Conservation (phyloP, 2,329 filamentous ascomycete genomes). For the Ceratocystis alfenasii region DNA sequence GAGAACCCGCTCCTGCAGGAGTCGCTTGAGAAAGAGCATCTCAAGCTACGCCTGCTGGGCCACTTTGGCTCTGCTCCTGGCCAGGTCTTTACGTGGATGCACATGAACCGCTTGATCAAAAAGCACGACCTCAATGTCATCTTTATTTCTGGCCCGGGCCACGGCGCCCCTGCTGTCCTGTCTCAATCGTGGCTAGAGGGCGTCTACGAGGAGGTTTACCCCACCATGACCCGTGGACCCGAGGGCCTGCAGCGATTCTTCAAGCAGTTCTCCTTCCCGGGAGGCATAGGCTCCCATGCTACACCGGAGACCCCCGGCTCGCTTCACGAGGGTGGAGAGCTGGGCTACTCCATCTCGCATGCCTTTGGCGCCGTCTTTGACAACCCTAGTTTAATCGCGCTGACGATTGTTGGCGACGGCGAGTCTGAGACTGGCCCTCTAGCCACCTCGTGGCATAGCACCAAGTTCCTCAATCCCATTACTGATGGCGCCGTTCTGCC, state of each 20-base stretch:
- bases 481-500: constrained; percentile 67
- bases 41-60: constrained; percentile 62
- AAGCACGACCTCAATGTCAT: constrained; percentile 63
- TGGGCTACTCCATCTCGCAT: constrained; percentile 71
- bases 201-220: constrained; percentile 65
- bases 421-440: constrained; percentile 72
- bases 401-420: constrained; percentile 70
- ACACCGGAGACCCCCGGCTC: constrained; percentile 68
- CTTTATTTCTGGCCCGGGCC: constrained; percentile 65
- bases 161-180: constrained; percentile 64
- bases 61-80: constrained; percentile 74
- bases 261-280: constrained; percentile 73
- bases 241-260: constrained; percentile 65
- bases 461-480: constrained; percentile 69
- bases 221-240: constrained; percentile 55
- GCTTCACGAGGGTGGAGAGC: constrained; percentile 67
- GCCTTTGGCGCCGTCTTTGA: constrained; percentile 69
- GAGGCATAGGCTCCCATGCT: constrained; percentile 65
- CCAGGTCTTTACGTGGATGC: constrained; percentile 70
- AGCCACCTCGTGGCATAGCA: constrained; percentile 71
- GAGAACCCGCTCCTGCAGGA: constrained; percentile 61
- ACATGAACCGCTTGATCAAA: constrained; percentile 71
- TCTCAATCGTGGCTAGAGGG: constrained; percentile 69
- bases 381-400: constrained; percentile 58
- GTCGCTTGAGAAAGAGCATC: constrained; percentile 54